Percentiles rank a stretch among this genome's conserved stretches.
Evolutionary conservation across 2,329 filamentous ascomycete genomes (phyloP).

Genomic region (Emericellopsis atlantica): DNA sequence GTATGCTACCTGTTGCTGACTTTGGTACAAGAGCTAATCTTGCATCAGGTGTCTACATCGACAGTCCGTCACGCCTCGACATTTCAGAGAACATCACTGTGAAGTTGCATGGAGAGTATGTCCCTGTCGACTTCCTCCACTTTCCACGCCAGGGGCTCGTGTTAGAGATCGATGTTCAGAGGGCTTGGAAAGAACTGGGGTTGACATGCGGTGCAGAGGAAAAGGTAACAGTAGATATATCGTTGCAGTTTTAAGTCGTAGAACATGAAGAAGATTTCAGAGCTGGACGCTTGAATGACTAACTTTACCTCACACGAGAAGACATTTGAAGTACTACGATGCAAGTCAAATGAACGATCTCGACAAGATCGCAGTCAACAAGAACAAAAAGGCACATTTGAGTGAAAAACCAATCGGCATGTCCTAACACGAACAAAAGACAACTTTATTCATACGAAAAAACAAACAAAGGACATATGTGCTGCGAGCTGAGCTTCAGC

Average conservation of each 20-base stretch:
- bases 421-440: too few species aligned
- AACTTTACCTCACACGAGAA: too few species aligned
- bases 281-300: too few species aligned
- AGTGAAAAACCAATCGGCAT: too few species aligned
- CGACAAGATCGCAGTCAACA: not conserved
- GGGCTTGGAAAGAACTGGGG: constrained; percentile 65
- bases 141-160: constrained; percentile 43
- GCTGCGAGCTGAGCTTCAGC: too few species aligned
- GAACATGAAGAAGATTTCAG: not conserved
- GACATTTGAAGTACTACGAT: not conserved
- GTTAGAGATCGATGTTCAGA: constrained; percentile 63
- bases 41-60: constrained; percentile 57
- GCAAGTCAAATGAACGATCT: not conserved
- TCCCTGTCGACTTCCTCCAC: constrained; percentile 55
- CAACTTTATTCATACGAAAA: too few species aligned
- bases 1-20: constrained; percentile 23
- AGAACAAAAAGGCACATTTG: not conserved
- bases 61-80: constrained; percentile 46
- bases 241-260: not conserved
- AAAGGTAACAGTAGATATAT: constrained; percentile 30
- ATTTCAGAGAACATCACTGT: constrained; percentile 59
- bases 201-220: constrained; percentile 38
- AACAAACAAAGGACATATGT: too few species aligned
- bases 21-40: not conserved
- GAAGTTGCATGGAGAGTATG: constrained; percentile 56